phyloP scores from a whole-genome alignment of 2,329 filamentous ascomycete genomes.

The Fusarium pininemorale region DNA sequence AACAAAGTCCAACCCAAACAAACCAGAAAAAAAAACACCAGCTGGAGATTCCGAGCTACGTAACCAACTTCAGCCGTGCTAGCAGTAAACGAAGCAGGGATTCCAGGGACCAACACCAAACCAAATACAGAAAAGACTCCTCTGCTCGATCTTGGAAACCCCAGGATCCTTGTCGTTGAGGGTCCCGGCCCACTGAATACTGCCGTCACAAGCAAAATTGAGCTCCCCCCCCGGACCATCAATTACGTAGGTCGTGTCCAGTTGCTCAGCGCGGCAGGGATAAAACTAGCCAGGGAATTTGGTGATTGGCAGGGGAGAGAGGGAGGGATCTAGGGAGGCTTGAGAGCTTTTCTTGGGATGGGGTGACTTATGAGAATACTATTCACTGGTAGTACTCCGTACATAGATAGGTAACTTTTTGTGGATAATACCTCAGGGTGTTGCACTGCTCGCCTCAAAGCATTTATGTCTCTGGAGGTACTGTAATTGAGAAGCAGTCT shows the following conservation, averaged over 20 bases:
- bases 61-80: constrained; percentile 18
- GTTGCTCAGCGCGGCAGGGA: constrained; percentile 38
- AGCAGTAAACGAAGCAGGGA: constrained; percentile 21
- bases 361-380: constrained; percentile 13
- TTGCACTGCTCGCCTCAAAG: not conserved
- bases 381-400: not conserved
- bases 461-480: not conserved
- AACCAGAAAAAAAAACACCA: not conserved
- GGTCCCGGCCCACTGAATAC: constrained; percentile 7
- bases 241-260: constrained; percentile 35
- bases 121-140: constrained; percentile 14
- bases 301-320: constrained; percentile 8
- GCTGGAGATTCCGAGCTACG: constrained; percentile 16
- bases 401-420: not conserved
- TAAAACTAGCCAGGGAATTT: constrained; percentile 7
- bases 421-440: not conserved
- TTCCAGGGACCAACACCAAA: constrained; percentile 17
- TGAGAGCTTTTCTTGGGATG: constrained; percentile 6
- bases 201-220: constrained; percentile 25
- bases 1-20: not conserved
- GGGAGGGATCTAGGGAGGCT: not conserved
- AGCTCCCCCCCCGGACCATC: constrained; percentile 35
- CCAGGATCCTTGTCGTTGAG: constrained; percentile 12
- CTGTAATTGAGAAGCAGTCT: not conserved
- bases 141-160: constrained; percentile 32